Evolutionary conservation across 169 alveolate species (phyloP), one percentile per base, ranked within the genome.

Genomic region (Cryptosporidium canis): DNA sequence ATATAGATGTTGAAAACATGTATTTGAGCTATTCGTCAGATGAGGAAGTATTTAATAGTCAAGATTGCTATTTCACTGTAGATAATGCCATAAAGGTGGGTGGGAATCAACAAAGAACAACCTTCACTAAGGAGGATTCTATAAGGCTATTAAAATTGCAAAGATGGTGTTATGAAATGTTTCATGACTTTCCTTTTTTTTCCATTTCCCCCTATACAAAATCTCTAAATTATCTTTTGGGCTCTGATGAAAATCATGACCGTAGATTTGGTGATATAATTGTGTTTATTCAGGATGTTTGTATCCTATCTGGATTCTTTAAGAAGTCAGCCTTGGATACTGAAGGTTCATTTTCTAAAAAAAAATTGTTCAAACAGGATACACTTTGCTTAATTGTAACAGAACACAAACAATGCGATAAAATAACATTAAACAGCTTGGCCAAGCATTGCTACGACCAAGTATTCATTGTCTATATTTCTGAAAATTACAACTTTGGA

Each of bases 111-210:
- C 87, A 55, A 58, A 77, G 61, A 12, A 77, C 87, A 18, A 77
- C 87, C 7, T 77, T 77, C 58, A 77, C 87, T 39, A 61, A 77
- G 45, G 61, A 77, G 9, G 87, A 77, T 24, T 77, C 87, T 7
- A 21, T 77, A 16, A 77, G 71, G 61, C 65, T 77, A 27, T 45
- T 77, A 29, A 58, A 63, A 33, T 43, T 77, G 5, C 87, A 77
- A 63, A 56, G 87, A 56, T 77, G 87, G 87, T 65, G 21, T 41
- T 77, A 77, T 43, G 87, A 77, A 77, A 39, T 77, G 44, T 77
- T 77, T 55, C 87, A 77, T 58, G 72, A 61, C n/a, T 77, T 58
- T 29, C 87, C 87, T 3, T 77, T 55, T 43, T 77, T 53, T 61
- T 77, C 77, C 61, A 41, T 61, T 14, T 77, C 87, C 21, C 87